Base-by-base conservation (phyloP, 2,329 filamentous ascomycete species). In the Botrytis aclada region DNA sequence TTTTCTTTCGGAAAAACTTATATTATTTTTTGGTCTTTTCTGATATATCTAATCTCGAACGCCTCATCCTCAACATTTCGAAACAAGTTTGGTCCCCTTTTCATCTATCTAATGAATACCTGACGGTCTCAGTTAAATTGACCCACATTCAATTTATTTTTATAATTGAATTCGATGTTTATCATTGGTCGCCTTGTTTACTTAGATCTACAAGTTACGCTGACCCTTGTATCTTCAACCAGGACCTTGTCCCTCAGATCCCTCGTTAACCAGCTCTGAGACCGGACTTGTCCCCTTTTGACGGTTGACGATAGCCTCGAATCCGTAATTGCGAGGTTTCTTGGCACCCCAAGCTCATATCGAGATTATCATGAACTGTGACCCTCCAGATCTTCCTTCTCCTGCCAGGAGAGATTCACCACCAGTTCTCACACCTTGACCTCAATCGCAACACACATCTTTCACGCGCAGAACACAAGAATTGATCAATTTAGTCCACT, bases 361-460 rank as follows among this genome's bases (percentile, higher is more conserved):
- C 73, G 69, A 74, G 66, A 77, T 78, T 80, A 80, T 80, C 79
- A 80, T 81, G 79, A 80, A 77, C 79, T 76, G 77, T 79, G 76
- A 79, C 78, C 78, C 77, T 77, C 77, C 77, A 75, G 76, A 76
- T 75, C 75, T 79, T 74, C 74, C 73, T 78, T 80, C 80, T 81
- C 80, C 80, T 76, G 72, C 75, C 67, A 77, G 80, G 80, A 80
- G 80, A 80, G 76, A 79, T 74, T 74, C 78, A 78, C 79, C 77
- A 43, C 76, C 76, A 77, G 77, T 78, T 67, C 77, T 80, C 72
- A 80, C 76, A 77, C 79, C 80, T 80, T 81, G 78, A 79, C 76
- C 73, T 69, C 63, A 41, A 73, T 74, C 45, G 60, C 47, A 61
- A 43, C 22, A 51, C 20, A 51, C 29, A 45, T 22, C n/a, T 41